Evolutionary conservation across 2,329 filamentous ascomycete species (phyloP).

Genomic region (Corinectria fuckeliana): DNA sequence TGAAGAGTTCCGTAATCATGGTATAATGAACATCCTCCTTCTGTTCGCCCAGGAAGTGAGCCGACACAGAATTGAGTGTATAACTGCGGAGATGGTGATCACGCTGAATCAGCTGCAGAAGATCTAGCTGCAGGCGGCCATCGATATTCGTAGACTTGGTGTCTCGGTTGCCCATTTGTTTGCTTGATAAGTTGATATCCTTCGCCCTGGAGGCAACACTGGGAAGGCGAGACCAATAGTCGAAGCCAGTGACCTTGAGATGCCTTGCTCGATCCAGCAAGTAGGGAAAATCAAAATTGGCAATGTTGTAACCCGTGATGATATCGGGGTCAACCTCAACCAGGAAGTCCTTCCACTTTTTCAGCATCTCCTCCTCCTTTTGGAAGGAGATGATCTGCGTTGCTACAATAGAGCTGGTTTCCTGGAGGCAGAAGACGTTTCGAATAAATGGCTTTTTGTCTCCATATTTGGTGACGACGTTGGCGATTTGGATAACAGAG

Average conservation of each 20-base stretch:
- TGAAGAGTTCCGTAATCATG: conserved; percentile 98
- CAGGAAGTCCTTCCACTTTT: conserved; percentile 88
- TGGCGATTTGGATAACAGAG: conserved; percentile 97
- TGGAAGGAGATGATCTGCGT: conserved; percentile 88
- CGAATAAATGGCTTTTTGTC: conserved; percentile 94
- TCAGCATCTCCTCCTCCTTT: conserved; percentile 87
- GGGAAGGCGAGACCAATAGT: conserved; percentile 84
- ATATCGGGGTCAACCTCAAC: conserved; percentile 93
- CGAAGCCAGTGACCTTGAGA: conserved; percentile 80
- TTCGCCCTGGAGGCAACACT: conserved; percentile 74
- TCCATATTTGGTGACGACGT: conserved; percentile 92
- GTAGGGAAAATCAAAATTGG: conserved; percentile 98
- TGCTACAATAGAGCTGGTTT: conserved; percentile 91
- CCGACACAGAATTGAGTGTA: conserved; percentile 93
- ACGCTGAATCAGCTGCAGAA: conserved; percentile 92
- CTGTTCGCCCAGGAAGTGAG: conserved; percentile 94
- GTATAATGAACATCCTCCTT: conserved; percentile 99
- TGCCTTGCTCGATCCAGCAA: conserved; percentile 86
- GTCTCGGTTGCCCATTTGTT: conserved; percentile 97
- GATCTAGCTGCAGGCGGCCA: conserved; percentile 88
- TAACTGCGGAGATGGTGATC: conserved; percentile 97
- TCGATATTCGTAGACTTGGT: conserved; percentile 95
- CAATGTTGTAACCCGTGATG: conserved; percentile 98
- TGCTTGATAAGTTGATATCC: conserved; percentile 90
- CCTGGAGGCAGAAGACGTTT: conserved; percentile 95